phyloP scores from a whole-genome alignment of 257 asterid genomes.

The Plantago elongata region DNA sequence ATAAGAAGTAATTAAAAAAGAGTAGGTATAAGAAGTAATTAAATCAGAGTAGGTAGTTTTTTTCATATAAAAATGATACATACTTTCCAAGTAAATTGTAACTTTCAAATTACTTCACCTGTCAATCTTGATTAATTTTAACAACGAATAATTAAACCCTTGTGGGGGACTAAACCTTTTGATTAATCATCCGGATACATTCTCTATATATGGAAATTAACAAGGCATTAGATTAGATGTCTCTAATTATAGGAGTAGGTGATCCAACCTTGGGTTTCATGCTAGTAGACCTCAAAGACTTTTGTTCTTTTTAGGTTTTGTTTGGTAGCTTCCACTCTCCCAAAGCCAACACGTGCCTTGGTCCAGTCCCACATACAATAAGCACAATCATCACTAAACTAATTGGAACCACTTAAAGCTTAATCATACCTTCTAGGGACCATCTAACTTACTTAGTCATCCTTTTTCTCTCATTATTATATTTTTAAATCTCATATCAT shows the following conservation, averaged over 20 bases:
- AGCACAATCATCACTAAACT: slow-evolving; percentile 19
- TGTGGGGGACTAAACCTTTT: too few relatives aligned
- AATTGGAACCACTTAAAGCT: slow-evolving; percentile 14
- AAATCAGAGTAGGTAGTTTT: too few relatives aligned
- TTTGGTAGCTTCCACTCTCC: slow-evolving; percentile 41
- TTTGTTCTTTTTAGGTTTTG: slow-evolving; percentile 41
- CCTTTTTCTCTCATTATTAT: not conserved
- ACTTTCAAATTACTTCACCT: too few relatives aligned
- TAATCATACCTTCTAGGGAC: slow-evolving; percentile 22
- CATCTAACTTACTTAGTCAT: slow-evolving; percentile 8
- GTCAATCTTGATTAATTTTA: too few relatives aligned
- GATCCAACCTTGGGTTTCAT: slow-evolving; percentile 27
- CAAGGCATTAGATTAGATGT: not conserved
- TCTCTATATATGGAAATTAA: too few relatives aligned
- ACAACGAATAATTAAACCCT: too few relatives aligned
- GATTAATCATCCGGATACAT: too few relatives aligned
- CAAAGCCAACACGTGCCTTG: slow-evolving; percentile 22
- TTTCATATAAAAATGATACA: too few relatives aligned
- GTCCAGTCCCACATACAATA: slow-evolving; percentile 17
- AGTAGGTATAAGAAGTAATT: too few relatives aligned
- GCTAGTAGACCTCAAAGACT: slow-evolving; percentile 16
- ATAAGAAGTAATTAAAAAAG: too few relatives aligned
- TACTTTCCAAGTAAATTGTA: too few relatives aligned
- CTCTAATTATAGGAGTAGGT: slow-evolving; percentile 17
- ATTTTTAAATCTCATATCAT: too few relatives aligned